Evolutionary conservation across 2,329 filamentous ascomycete genomes (phyloP), one percentile per base, ranked within the genome.

Genomic region (Penicillium hordei): DNA sequence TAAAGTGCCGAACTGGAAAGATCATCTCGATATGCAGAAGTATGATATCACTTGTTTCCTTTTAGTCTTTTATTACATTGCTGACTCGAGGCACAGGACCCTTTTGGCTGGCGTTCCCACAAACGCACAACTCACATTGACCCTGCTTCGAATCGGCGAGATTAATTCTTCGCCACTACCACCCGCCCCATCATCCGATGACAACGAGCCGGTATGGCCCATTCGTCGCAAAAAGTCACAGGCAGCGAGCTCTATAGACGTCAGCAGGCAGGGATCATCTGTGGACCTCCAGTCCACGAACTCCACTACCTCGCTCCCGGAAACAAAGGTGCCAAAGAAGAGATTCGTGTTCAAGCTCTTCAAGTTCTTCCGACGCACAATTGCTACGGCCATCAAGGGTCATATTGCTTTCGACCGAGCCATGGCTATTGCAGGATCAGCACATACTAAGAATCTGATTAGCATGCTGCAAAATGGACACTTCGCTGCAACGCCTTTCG

Each of bases 51-150:
- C 10, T 7, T 3, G 1, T 9, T 23, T 27, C 19, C 29, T 17
- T 21, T 17, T 10, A 42, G n/a, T 4, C 2, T 19, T 23, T 29
- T 6, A 12, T 29, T 15, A 15, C 10, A 6, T 43, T n/a, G 19
- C 36, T 62, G 23, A 60, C 39, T 9, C 2, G n/a, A 43, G 4
- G 38, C 19, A 3, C 29, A 80, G 78, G 59, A 91, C 89, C 0
- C 73, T 94, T 1, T 83, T 96, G 52, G 89, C 89, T 69, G 89
- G 90, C 2, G 87, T 94, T 0, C 91, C 91, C 0, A 96, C 90
- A 1, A 94, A 95, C 68, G 90, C 90, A 2, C 91, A 96, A 69
- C 84, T 95, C 19, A 88, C 91, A 0, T 79, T 95, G 33, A 94
- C 91, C 0, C 81, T 95, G 1, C 84, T 95, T 9, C 88, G 91